Evolutionary conservation across 192 early-diverging fungal species (phyloP).

Genomic region (Backusella circina): DNA sequence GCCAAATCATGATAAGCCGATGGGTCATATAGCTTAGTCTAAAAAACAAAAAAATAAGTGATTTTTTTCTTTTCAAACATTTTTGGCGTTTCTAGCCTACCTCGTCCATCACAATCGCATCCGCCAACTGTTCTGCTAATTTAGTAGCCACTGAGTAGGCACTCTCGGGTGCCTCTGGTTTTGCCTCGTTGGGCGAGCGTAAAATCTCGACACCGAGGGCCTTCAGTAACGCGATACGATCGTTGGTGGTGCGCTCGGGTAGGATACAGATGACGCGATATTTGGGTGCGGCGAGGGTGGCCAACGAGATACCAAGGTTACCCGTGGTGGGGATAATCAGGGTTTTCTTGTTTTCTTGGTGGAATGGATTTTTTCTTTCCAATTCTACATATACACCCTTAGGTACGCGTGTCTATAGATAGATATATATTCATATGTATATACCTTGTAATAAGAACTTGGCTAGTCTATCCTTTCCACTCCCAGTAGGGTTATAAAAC

Average conservation of each 20-base stretch:
- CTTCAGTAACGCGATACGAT: constrained; percentile 65
- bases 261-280: constrained; percentile 54
- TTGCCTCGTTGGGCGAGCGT: constrained; percentile 62
- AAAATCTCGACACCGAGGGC: constrained; percentile 67
- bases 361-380: background rate
- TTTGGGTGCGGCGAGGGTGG: constrained; percentile 45
- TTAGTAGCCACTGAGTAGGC: constrained; percentile 55
- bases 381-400: background rate
- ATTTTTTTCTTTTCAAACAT: no score
- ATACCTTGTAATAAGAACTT: constrained; percentile 41
- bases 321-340: constrained; percentile 70
- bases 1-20: constrained; percentile 50
- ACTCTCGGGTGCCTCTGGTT: constrained; percentile 63
- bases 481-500: constrained; percentile 65
- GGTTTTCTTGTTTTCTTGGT: constrained; percentile 27
- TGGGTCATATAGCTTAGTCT: background rate
- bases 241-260: constrained; percentile 70
- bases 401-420: background rate
- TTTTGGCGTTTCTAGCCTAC: constrained; percentile 19
- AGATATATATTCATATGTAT: background rate
- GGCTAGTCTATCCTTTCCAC: constrained; percentile 75
- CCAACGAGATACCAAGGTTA: constrained; percentile 67
- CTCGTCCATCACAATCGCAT: constrained; percentile 63
- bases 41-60: no score
- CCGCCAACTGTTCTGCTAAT: constrained; percentile 44